Base-by-base conservation (phyloP, 495 filamentous ascomycete species). In the Podospora australis region DNA sequence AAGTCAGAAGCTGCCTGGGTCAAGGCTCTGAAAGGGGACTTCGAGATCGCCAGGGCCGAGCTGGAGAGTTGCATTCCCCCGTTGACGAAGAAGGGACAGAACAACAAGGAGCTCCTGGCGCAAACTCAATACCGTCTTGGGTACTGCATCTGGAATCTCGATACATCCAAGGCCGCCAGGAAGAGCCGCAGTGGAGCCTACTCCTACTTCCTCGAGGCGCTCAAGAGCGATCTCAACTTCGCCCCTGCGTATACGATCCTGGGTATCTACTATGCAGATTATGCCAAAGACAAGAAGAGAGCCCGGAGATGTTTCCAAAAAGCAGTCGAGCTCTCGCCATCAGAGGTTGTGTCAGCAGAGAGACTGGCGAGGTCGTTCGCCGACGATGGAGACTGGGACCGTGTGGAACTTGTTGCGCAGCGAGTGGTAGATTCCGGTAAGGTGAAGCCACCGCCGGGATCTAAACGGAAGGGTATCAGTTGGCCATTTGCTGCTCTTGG, bases 401-500 rank as follows among this genome's bases (percentile, higher is more conserved):
- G 94, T 22, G 92, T 99, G 1, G 92, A 97, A 67, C 81, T 88
- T 6, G 80, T 97, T 24, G 84, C 92, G 10, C 88, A 91, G 62
- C 79, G 92, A 43, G 90, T 96, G 0, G 82, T 96, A 2, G 89
- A 96, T 46, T 95, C 91, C 4, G 94, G 94, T 47, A 90, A 87
- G 59, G 84, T 87, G 38, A 84, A 83, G 57, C 86, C 90, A 34
- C 78, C 90, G 9, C 92, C 94, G 17, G 92, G 92, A 4, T 94
- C 89, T 6, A 95, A 91, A 68, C 82, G 82, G 57, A 90, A 84
- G 62, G 88, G 86, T 4, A 78, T 90, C 50, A 96, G 92, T 69
- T 99, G 92, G 92, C 92, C 92, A 7, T 90, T 87, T 57, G 88
- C 90, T n/a, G 90, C 94, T 1, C 74, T 99, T 3, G 92, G 92